Evolutionary conservation across 495 filamentous ascomycete species (phyloP), one percentile per base, ranked within the genome.

Genomic region (Lentithecium fluviatile): DNA sequence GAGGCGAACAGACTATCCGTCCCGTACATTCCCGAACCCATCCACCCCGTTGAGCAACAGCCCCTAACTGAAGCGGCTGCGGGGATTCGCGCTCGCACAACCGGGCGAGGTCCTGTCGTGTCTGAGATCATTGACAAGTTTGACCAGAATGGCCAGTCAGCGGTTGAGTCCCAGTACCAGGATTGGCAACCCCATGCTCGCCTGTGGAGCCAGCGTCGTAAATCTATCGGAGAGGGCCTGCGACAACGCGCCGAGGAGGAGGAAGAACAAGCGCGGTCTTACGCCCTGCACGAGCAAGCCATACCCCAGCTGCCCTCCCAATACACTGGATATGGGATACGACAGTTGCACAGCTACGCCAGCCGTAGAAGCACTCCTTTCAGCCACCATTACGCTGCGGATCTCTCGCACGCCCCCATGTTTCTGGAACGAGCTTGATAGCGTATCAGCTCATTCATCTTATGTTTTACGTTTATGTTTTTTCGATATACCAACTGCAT

Each of bases 331-430:
- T 73, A 75, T 32, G 77, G 77, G 3, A 79, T 75, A 47, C 42
- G 75, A 29, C 57, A 49, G n/a, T 26, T 65, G 15, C 62, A 69
- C 23, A 70, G 61, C 19, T 64, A 50, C 37, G 74, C 65, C 40
- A 74, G 65, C 40, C 56, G 77, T 49, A 78, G 76, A 68, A 74
- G 76, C 24, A 50, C 77, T 42, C 76, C 75, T 57, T 68, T 75
- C 58, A 77, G 75, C 48, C 73, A 76, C 59, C 52, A 69, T 32
- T 60, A 50, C 34, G 62, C 57, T 20, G 49, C 62, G 23, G 66
- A 69, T 52, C 36, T 69, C n/a, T 65, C 57, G 25, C 62, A 65
- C 52, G 58, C 65, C 36, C 66, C 66, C 26, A 58, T 69, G 20
- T 52, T 68, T 36, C 7, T 68, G 43, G 55, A 64, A 38, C 17